Base-by-base conservation (phyloP, 805 yeast species). In the Candida pseudofarinosa region DNA sequence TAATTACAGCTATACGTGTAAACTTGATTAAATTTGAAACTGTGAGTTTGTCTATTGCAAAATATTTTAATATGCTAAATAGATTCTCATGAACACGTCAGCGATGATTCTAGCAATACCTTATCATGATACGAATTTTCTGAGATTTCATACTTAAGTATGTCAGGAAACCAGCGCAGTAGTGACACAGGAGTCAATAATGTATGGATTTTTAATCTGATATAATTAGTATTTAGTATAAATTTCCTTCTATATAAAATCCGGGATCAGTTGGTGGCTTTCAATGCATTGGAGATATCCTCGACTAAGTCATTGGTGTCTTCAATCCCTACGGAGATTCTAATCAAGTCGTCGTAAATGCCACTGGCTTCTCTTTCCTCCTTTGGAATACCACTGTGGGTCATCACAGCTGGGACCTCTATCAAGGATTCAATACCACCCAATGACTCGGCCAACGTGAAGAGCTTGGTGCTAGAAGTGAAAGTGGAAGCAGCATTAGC, bases 331-430 rank as follows among this genome's bases (percentile, higher is more conserved):
- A 87, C 89, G 50, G 88, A 80, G 42, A 88, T 73, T 72, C 96
- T 81, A 54, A 88, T 73, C 65, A 88, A 76, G 65, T 86, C 88
- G 57, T 86, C 95, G 54, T 59, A 85, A 37, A 87, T 93, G 50
- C 95, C 95, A 46, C 80, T 76, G 40, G 80, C 77, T 67, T 84
- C 91, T 68, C 95, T 80, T 55, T 79, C 82, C 41, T 72, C 86
- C 61, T 74, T 72, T 58, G 93, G 88, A 63, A 87, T 87, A 60
- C 95, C 95, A 43, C 91, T 93, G 57, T 87, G 96, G 55, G 96
- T 87, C 96, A 87, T 87, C 44, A 81, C 79, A 37, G 95, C 93
- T 34, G 96, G 96, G 38, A 88, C 90, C 67, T 88, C 95, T 51
- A 85, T 69, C 57, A 87, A 73, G 6, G 90, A 82, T 71, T 88